Base-by-base conservation (phyloP, 345 rosid species). In the Microcos paniculata region DNA sequence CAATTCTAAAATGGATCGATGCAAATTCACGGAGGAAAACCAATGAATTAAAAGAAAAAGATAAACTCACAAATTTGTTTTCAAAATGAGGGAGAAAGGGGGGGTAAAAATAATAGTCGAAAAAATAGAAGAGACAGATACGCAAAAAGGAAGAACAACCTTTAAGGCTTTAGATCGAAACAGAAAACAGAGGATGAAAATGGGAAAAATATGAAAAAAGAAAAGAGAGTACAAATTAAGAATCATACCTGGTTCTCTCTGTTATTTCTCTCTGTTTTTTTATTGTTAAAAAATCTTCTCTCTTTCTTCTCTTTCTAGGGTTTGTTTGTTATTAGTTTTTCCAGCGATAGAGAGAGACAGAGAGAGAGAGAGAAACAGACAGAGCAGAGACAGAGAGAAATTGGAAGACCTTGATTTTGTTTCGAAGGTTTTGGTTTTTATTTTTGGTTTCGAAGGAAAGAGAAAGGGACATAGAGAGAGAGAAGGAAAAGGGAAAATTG, bases 141-240 rank as follows among this genome's bases (percentile, higher is more conserved):
- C 67, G 80, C 79, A 72, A 70, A n/a, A 79, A 68, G 74, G 74
- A 80, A 84, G 75, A 82, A 82, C 71, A 84, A 72, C 74, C 38
- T 38, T 35, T 35, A 35, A 35, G 40, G 40, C 40, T 35, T 35
- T 3, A 59, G 75, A 78, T 74, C 56, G 19, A 74, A 72, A 68
- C 66, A 83, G 57, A 77, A 49, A 33, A 61, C 51, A 77, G 72
- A 78, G 62, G 69, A 35, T 42, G 24, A 70, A 59, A 53, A 46
- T 76, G 3, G 56, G 2, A 19, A 14, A 30, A 24, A 8, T 21
- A 4, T 0, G 26, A 46, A 21, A 7, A 28, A 18, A 46, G 13
- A 18, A 8, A 2, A 45, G 26, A 24, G 19, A 49, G 26, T 19
- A 56, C 52, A 51, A 64, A 18, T 4, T 0, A 31, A 9, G 9